Evolutionary conservation across 495 filamentous ascomycete genomes (phyloP), one percentile per base, ranked within the genome.

Genomic region (Aspergillus affinis): DNA sequence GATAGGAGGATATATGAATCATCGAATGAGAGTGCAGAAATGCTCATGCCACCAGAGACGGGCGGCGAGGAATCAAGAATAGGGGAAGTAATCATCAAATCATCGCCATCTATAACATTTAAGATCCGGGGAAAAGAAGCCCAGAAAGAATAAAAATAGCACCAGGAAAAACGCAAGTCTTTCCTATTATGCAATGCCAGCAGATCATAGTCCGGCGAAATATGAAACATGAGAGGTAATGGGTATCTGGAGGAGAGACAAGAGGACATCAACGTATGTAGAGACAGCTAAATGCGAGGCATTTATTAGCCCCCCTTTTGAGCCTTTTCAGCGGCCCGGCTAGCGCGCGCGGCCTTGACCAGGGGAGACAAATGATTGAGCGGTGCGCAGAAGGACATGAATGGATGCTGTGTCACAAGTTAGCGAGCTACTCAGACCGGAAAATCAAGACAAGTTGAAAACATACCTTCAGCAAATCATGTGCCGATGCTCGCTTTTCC

Each of bases 401-500:
- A 98, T 3, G 88, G 87, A 73, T 98, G 94, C 95, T 98, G 64
- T 18, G 61, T 62, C 59, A 52, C 29, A 29, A 41, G 65, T 81
- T 61, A 78, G 76, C 51, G 18, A 19, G 13, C 36, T 29, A 44
- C 49, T 18, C 21, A 36, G 23, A 26, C 23, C 52, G 36, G 49
- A 55, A 46, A 54, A 26, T 26, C 23, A 51, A 10, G 8, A 56
- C 52, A 15, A 55, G 48, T 48, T 20, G 9, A 48, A 51, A 27
- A 78, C 85, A 71, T 84, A 97, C 93, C 78, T 89, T 86, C 65
- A 98, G 79, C 32, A 98, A 76, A 75, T 97, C 93, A 73, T 95
- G 89, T 13, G 94, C 94, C 64, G 91, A 96, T 15, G 93, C 91
- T 74, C 94, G 82, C 84, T 96, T 96, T 72, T 98, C 94, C 7